Evolutionary conservation across 495 filamentous ascomycete species (phyloP).

Genomic region (Penicillium bialowiezense): DNA sequence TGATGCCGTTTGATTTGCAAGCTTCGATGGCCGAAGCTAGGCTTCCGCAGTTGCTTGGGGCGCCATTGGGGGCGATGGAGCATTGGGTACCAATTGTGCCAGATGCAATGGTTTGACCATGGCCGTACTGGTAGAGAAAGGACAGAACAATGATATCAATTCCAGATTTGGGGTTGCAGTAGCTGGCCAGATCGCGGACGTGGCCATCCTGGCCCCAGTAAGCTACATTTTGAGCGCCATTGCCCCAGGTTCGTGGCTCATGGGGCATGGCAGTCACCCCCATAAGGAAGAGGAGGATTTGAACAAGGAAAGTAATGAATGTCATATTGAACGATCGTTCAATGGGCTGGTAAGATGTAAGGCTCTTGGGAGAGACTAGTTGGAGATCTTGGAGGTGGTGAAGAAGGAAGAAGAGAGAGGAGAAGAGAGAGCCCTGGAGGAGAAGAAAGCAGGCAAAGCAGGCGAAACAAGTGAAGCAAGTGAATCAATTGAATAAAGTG

Average conservation of each 20-base stretch:
- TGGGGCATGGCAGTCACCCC: conserved; percentile 27
- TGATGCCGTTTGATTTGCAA: conserved; percentile 50
- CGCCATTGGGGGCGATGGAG: conserved; percentile 18
- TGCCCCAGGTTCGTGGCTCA: conserved; percentile 17
- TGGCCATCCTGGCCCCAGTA: conserved; percentile 43
- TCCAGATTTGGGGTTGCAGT: conserved; percentile 34
- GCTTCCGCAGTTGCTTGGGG: conserved; percentile 36
- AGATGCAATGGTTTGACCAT: conserved; percentile 22
- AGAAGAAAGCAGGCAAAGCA: too few species aligned
- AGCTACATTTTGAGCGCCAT: conserved; percentile 34
- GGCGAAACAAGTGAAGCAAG: too few species aligned
- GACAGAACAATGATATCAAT: conserved; percentile 52
- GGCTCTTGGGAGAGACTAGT: too few species aligned
- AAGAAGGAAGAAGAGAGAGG: too few species aligned
- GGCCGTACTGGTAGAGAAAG: conserved; percentile 46
- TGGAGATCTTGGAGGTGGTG: too few species aligned
- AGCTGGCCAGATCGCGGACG: conserved; percentile 39
- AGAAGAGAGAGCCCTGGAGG: too few species aligned
- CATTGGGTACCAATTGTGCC: conserved; percentile 26
- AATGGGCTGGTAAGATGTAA: too few species aligned
- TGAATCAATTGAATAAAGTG: too few species aligned
- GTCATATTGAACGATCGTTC: conserved; percentile 19
- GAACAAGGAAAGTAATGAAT: conserved; percentile 20
- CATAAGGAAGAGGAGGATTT: conserved; percentile 27
- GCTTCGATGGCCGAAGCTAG: conserved; percentile 44